These are phyloP conservation scores for Tricholoma sp. DNA, from an alignment of 768 basidiomycete species.

Conservation along the genomic window DNA sequence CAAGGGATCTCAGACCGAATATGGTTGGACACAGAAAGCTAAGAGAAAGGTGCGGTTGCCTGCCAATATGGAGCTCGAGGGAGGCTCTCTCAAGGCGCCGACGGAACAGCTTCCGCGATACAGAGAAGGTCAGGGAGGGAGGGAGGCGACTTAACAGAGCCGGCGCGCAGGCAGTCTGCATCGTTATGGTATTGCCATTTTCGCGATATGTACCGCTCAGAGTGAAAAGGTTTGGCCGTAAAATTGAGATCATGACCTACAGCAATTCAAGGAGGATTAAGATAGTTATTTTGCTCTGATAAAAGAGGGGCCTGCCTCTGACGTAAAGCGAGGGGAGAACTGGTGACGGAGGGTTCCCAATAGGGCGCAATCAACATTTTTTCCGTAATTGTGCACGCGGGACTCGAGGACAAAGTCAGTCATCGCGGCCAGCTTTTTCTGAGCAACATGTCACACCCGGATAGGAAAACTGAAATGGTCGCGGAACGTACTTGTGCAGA, in stretches of 20 bases:
- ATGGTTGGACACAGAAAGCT: conserved; percentile 38
- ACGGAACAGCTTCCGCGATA: conserved; percentile 49
- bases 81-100: conserved; percentile 42
- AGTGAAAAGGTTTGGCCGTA: conserved; percentile 33
- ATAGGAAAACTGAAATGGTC: neutral
- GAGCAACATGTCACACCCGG: conserved; percentile 1
- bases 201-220: conserved; percentile 48
- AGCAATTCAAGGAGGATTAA: conserved; percentile 10
- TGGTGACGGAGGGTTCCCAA: conserved; percentile 73
- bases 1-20: conserved; percentile 25
- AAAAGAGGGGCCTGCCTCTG: conserved; percentile 31
- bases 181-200: conserved; percentile 37
- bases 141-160: conserved; percentile 24
- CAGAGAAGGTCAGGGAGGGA: conserved; percentile 38
- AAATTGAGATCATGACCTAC: neutral
- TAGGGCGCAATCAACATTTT: conserved; percentile 36
- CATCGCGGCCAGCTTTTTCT: conserved; percentile 46
- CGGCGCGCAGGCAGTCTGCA: conserved; percentile 34
- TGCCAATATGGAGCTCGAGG: conserved; percentile 33
- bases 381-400: conserved; percentile 27
- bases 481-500: conserved; percentile 35
- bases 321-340: conserved; percentile 56
- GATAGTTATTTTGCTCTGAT: conserved; percentile 15
- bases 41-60: conserved; percentile 34
- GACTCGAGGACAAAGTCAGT: conserved; percentile 39